These are phyloP conservation scores for Fusarium sp. DNA, from an alignment of 2,329 filamentous ascomycete genomes.

Conservation along the genomic window DNA sequence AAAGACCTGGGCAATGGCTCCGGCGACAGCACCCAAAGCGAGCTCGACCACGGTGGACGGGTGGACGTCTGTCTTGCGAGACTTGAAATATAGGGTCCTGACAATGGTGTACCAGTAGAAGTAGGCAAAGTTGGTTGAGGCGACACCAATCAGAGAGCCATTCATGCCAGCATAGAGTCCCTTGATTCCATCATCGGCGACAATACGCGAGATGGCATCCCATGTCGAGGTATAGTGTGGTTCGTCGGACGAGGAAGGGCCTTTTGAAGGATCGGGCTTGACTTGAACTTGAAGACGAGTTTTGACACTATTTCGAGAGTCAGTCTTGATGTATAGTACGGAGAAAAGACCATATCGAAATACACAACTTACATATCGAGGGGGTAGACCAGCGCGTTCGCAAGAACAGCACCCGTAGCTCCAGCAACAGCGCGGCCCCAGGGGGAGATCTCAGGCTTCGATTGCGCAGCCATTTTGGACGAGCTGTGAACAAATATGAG, in stretches of 20 bases:
- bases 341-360: background rate
- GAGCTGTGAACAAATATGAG: background rate
- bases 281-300: conserved; percentile 96
- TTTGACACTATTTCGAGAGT: conserved; percentile 74
- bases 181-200: conserved; percentile 78
- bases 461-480: conserved; percentile 60
- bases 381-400: conserved; percentile 95
- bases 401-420: conserved; percentile 90
- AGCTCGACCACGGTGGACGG: conserved; percentile 87
- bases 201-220: conserved; percentile 88
- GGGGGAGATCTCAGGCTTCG: conserved; percentile 80
- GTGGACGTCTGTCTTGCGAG: conserved; percentile 58
- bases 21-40: conserved; percentile 84
- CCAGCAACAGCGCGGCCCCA: conserved; percentile 95
- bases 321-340: background rate
- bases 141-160: conserved; percentile 88
- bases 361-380: conserved; percentile 82
- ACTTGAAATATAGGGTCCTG: conserved; percentile 78
- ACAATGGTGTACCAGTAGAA: conserved; percentile 99
- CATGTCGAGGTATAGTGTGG: conserved; percentile 86
- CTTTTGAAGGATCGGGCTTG: conserved; percentile 63
- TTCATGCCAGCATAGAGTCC: conserved; percentile 92
- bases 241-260: conserved; percentile 52
- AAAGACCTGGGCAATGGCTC: conserved; percentile 91
- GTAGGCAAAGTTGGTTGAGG: conserved; percentile 98